Conservation (phyloP, 805 yeast genomes). For the Spencermartinsiella europaea region DNA sequence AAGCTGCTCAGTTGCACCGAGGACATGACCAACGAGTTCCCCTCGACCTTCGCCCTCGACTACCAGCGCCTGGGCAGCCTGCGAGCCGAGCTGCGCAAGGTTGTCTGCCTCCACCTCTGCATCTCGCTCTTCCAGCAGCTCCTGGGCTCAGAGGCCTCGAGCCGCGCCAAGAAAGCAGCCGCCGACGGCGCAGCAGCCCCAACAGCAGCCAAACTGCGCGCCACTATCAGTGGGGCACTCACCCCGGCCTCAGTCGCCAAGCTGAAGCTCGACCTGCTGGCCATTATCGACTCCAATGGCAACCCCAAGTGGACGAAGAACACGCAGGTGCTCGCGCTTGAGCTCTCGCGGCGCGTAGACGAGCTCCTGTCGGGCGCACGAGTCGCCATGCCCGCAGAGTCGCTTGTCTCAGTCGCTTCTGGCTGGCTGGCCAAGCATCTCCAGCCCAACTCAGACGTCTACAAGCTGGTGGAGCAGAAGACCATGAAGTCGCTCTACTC, state of each 20-base stretch:
- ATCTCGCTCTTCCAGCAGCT: conserved; percentile 67
- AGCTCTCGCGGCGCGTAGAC: conserved; percentile 42
- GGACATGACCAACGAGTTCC: conserved; percentile 76
- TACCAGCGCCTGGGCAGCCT: conserved; percentile 70
- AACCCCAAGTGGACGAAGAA: conserved; percentile 88
- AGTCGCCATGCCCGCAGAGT: conserved; percentile 32
- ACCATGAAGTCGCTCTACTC: conserved; percentile 17
- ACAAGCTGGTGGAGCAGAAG: conserved; percentile 67
- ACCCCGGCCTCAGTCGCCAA: conserved; percentile 33
- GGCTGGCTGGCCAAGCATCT: conserved; percentile 82
- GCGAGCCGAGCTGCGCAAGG: conserved; percentile 80
- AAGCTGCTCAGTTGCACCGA: conserved; percentile 56
- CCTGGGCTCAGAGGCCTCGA: conserved; percentile 32
- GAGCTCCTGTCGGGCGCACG: conserved; percentile 6
- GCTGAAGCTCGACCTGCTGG: conserved; percentile 66
- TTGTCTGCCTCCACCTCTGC: conserved; percentile 75
- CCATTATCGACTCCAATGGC: conserved; percentile 81
- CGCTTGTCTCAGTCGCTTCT: conserved; percentile 55
- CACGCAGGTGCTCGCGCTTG: conserved; percentile 65
- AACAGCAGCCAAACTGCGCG: neutral
- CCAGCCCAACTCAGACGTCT: conserved; percentile 75
- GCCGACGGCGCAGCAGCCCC: conserved; percentile 17
- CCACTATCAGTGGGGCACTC: conserved; percentile 28
- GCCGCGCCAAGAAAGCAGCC: conserved; percentile 32
- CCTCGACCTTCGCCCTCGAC: conserved; percentile 78